Evolutionary conservation across 106 monocot genomes (phyloP).

Genomic region (Posidonia australis): DNA sequence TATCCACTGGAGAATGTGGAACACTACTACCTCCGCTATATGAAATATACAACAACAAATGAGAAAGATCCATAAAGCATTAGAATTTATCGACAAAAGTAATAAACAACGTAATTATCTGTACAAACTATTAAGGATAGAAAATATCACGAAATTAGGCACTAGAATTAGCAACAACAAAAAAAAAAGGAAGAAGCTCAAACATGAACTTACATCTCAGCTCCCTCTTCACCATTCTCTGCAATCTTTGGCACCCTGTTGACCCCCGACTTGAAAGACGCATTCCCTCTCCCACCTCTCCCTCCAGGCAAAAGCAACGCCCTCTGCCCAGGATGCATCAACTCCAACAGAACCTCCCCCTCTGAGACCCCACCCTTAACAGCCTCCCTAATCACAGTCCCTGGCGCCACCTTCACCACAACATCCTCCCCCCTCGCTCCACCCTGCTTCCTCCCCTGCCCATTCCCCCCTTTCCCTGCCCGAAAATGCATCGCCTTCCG

Average conservation of each 20-base stretch:
- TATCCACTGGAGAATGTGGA: no score
- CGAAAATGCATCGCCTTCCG: conserved; percentile 75
- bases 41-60: no score
- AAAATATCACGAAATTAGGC: no score
- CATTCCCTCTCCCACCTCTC: conserved; percentile 87
- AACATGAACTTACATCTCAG: conserved; percentile 66
- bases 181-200: background rate
- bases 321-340: conserved; percentile 62
- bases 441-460: conserved; percentile 57
- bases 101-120: no score
- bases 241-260: conserved; percentile 87
- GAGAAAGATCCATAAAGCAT: no score
- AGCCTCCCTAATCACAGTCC: conserved; percentile 75
- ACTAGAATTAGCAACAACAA: no score
- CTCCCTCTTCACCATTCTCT: conserved; percentile 85
- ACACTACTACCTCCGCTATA: no score
- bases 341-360: conserved; percentile 66
- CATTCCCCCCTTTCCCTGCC: conserved; percentile 71
- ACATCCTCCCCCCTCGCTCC: conserved; percentile 94
- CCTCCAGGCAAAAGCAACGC: conserved; percentile 82
- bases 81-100: no score
- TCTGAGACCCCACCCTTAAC: conserved; percentile 25
- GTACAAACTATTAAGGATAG: no score
- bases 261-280: conserved; percentile 73
- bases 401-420: conserved; percentile 83